phyloP scores from a whole-genome alignment of 345 rosid genomes.

The Aquilaria sinensis region DNA sequence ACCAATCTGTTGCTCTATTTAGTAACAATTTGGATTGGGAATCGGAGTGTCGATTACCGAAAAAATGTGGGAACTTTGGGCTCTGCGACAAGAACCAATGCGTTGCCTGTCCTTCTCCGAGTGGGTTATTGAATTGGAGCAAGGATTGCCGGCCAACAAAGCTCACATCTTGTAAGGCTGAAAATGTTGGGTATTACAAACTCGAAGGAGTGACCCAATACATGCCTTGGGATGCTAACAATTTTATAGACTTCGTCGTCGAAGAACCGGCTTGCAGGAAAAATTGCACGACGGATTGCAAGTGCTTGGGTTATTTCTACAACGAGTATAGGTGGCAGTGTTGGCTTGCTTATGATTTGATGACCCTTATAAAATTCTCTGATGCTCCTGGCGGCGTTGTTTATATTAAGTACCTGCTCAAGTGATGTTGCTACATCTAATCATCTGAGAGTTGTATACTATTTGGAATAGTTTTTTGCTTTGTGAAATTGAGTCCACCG shows the following conservation, averaged over 20 bases:
- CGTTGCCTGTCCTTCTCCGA: constrained; percentile 35
- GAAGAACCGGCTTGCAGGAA: constrained; percentile 34
- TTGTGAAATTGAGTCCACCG: no score
- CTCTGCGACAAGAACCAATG: constrained; percentile 36
- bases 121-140: constrained; percentile 36
- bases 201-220: constrained; percentile 38
- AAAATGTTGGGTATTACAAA: constrained; percentile 27
- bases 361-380: constrained; percentile 27
- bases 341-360: constrained; percentile 50
- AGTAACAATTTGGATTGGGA: constrained; percentile 8
- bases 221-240: constrained; percentile 3
- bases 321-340: constrained; percentile 30
- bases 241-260: constrained; percentile 16
- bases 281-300: constrained; percentile 43
- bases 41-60: constrained; percentile 27
- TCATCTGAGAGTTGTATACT: no score
- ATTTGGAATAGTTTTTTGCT: no score
- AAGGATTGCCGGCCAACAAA: constrained; percentile 21
- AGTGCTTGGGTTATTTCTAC: constrained; percentile 51
- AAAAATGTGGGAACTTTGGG: constrained; percentile 34
- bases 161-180: constrained; percentile 20
- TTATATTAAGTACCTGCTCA: constrained; percentile 13
- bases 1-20: constrained; percentile 31
- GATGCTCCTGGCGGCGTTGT: constrained; percentile 18
- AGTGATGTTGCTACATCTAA: no score